phyloP scores from a whole-genome alignment of 257 asterid genomes.

The Gentiana dahurica region DNA sequence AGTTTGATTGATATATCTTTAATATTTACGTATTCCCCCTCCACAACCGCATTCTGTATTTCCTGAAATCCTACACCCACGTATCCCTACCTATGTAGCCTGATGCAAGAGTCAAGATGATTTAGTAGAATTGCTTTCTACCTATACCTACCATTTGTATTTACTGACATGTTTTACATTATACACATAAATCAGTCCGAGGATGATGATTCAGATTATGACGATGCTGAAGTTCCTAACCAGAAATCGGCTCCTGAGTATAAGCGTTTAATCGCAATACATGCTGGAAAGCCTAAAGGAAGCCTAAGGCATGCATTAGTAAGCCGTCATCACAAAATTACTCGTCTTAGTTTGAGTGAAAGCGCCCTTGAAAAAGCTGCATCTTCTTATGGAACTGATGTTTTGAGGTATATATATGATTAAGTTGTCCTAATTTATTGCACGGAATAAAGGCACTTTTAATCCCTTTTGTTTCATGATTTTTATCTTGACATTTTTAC shows the following conservation, averaged over 20 bases:
- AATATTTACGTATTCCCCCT: no score
- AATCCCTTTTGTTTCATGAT: no score
- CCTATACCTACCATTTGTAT: not conserved
- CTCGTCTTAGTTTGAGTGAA: conserved; percentile 73
- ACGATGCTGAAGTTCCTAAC: conserved; percentile 29
- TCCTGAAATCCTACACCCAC: no score
- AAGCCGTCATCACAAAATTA: conserved; percentile 38
- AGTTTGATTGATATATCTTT: no score
- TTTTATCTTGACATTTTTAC: no score
- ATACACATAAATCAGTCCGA: conserved; percentile 22
- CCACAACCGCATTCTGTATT: no score
- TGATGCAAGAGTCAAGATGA: conserved; percentile 38
- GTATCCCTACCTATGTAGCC: not conserved
- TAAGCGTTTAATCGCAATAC: conserved; percentile 65
- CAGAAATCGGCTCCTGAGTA: conserved; percentile 35
- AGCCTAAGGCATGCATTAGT: conserved; percentile 49
- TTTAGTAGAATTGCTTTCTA: not conserved
- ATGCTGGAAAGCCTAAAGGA: conserved; percentile 68
- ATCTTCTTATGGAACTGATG: conserved; percentile 17
- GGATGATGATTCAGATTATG: conserved; percentile 26
- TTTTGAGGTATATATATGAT: conserved; percentile 12
- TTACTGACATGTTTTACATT: not conserved
- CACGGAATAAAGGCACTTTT: no score
- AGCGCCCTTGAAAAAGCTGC: conserved; percentile 67
- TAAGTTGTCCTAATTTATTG: no score